Evolutionary conservation across 768 basidiomycete genomes (phyloP).

Genomic region (Mycena pura): DNA sequence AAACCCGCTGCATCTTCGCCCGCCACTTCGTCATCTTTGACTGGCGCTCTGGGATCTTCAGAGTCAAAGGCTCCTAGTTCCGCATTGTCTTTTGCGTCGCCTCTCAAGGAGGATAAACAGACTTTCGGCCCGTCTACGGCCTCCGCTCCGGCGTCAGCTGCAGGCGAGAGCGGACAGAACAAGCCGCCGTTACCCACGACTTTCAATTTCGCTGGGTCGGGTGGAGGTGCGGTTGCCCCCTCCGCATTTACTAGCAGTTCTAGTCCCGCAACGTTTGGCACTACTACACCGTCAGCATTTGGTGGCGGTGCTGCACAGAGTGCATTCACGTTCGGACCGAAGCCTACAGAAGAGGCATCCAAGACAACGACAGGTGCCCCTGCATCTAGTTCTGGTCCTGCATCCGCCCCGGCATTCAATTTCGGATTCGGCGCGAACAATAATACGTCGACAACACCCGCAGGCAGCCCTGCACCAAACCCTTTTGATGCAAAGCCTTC

Average conservation of each 20-base stretch:
- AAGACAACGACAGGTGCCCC: constrained; percentile 14
- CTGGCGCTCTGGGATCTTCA: constrained; percentile 27
- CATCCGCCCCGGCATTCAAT: constrained; percentile 22
- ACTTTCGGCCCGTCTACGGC: not conserved
- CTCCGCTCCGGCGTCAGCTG: not conserved
- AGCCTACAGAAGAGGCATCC: constrained; percentile 17
- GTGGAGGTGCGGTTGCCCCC: not conserved
- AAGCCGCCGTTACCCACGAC: not conserved
- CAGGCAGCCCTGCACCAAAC: constrained; percentile 23
- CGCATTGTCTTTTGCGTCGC: constrained; percentile 30
- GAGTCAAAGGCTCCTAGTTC: constrained; percentile 31
- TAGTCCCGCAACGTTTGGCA: no score
- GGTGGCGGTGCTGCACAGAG: constrained; percentile 1
- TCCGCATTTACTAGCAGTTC: constrained; percentile 1
- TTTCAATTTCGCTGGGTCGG: not conserved
- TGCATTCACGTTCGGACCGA: constrained; percentile 9
- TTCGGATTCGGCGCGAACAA: constrained; percentile 24
- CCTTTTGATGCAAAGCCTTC: constrained; percentile 23
- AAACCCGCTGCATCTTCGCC: constrained; percentile 20
- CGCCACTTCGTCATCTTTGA: constrained; percentile 27
- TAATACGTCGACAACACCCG: constrained; percentile 29
- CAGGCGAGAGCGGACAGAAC: constrained; percentile 6
- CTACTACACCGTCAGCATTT: not conserved
- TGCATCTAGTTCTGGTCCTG: constrained; percentile 11
- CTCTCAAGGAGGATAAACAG: constrained; percentile 19